These are phyloP conservation scores for Hymenochaete sp. DNA, from an alignment of 1,284 basidiomycete species.

Conservation along the genomic window DNA sequence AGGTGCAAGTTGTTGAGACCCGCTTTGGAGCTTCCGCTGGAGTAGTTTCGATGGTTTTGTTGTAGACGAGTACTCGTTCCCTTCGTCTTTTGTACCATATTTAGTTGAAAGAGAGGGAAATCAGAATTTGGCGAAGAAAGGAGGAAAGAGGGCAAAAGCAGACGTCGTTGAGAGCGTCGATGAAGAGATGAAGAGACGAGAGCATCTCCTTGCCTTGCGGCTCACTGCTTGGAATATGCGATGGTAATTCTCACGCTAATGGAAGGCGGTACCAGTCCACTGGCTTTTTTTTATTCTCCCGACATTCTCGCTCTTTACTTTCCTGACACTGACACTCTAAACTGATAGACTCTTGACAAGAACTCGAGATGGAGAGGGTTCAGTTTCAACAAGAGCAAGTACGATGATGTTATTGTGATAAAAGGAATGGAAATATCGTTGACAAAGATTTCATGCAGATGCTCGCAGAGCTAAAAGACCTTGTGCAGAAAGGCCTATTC, in stretches of 20 bases:
- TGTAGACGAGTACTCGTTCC: slow-evolving; percentile 31
- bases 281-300: too few species aligned
- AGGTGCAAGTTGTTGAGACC: slow-evolving; percentile 49
- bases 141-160: too few species aligned
- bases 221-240: too few species aligned
- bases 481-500: slow-evolving; percentile 83
- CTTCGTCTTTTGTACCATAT: slow-evolving; percentile 35
- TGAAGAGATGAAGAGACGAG: too few species aligned
- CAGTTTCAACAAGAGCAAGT: slow-evolving; percentile 91
- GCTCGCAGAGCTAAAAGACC: slow-evolving; percentile 92
- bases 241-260: background rate
- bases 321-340: background rate
- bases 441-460: slow-evolving; percentile 40
- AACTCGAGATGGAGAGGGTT: slow-evolving; percentile 75
- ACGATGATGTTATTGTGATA: slow-evolving; percentile 14
- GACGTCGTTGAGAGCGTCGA: slow-evolving; percentile 2
- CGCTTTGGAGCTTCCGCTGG: slow-evolving; percentile 41
- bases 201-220: too few species aligned
- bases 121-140: too few species aligned
- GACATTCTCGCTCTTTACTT: background rate
- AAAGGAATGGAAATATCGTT: background rate
- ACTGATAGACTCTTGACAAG: background rate
- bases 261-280: too few species aligned
- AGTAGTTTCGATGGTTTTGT: slow-evolving; percentile 53
- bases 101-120: too few species aligned